phyloP scores from a whole-genome alignment of 371 early-diverging fungal genomes.

The Saksenaea vasiformis region DNA sequence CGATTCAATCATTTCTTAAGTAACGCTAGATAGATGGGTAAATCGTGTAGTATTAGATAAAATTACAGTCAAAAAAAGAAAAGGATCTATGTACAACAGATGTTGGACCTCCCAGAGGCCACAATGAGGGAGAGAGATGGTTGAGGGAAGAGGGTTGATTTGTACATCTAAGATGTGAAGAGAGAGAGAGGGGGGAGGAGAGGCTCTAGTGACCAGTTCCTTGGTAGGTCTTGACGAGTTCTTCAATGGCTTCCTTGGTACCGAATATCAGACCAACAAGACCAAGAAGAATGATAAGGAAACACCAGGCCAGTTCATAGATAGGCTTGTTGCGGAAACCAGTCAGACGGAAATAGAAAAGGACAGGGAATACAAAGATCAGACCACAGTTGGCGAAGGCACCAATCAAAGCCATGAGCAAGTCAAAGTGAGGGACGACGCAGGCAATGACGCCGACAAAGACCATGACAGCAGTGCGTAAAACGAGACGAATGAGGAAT shows the following conservation, averaged over 20 bases:
- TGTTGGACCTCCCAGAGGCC: neutral
- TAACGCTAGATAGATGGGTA: too few relatives aligned
- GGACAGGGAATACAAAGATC: slow-evolving; percentile 74
- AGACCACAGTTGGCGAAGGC: slow-evolving; percentile 75
- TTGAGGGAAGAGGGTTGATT: too few relatives aligned
- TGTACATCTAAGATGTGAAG: neutral
- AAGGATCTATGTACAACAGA: neutral
- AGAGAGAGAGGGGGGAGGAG: neutral
- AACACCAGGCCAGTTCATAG: slow-evolving; percentile 60
- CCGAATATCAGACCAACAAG: slow-evolving; percentile 78
- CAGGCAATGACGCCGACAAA: slow-evolving; percentile 60
- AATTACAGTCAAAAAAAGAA: neutral
- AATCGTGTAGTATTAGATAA: neutral
- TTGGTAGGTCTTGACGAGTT: slow-evolving; percentile 28
- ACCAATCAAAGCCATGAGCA: slow-evolving; percentile 83
- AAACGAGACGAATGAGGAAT: slow-evolving; percentile 52
- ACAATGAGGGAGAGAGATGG: neutral
- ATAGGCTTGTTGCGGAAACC: slow-evolving; percentile 49
- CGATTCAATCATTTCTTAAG: too few relatives aligned
- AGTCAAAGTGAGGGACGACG: slow-evolving; percentile 72
- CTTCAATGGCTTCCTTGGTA: slow-evolving; percentile 67
- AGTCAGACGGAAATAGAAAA: slow-evolving; percentile 69
- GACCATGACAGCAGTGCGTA: slow-evolving; percentile 53
- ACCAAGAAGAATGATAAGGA: slow-evolving; percentile 21
- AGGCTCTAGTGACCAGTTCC: neutral